Evolutionary conservation across 345 rosid species (phyloP).

Genomic region (Rhizophora mangle): DNA sequence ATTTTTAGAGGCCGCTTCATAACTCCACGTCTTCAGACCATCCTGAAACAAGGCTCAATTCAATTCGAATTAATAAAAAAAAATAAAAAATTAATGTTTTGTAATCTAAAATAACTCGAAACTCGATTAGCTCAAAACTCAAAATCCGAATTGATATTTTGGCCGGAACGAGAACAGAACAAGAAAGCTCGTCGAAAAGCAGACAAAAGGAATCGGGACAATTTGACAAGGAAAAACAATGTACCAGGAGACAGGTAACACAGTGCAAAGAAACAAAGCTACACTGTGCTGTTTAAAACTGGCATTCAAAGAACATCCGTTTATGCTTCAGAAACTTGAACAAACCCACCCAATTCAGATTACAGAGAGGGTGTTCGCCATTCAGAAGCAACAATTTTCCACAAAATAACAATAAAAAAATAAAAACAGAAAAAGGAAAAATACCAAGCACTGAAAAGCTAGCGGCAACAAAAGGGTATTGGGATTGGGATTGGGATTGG

Average conservation of each 20-base stretch:
- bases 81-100: too few relatives aligned
- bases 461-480: too few relatives aligned
- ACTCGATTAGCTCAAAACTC: too few relatives aligned
- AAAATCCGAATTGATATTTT: too few relatives aligned
- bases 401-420: not conserved
- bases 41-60: too few relatives aligned
- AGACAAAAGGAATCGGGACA: not conserved
- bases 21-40: too few relatives aligned
- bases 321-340: conserved; percentile 2
- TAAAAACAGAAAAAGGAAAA: not conserved
- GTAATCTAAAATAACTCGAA: too few relatives aligned
- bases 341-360: not conserved
- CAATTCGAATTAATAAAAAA: too few relatives aligned
- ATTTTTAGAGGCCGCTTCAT: too few relatives aligned
- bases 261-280: not conserved
- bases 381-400: not conserved
- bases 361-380: not conserved
- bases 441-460: not conserved
- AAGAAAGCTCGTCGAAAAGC: not conserved
- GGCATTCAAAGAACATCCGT: not conserved
- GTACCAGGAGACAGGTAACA: conserved; percentile 7
- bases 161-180: too few relatives aligned
- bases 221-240: not conserved
- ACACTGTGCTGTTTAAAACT: conserved; percentile 1
- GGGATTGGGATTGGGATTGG: not conserved